These are phyloP conservation scores for Magnaporthales sp. DNA, from an alignment of 2,329 filamentous ascomycete genomes.

Conservation along the genomic window DNA sequence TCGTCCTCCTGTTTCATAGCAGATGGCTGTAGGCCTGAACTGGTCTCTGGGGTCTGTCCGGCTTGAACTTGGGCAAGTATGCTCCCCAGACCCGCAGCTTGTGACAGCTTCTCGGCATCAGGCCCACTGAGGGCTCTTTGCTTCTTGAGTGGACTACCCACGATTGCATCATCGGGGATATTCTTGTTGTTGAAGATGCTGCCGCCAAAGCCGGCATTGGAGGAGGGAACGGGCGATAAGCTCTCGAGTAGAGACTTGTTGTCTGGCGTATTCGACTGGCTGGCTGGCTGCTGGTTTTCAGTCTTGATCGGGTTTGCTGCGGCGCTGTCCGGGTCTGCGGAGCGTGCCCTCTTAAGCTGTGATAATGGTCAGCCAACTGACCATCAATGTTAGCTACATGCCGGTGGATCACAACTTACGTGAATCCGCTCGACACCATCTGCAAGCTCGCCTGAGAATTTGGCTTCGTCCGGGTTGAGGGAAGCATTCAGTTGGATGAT, in stretches of 20 bases:
- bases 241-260: constrained; percentile 11
- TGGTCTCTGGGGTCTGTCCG: not conserved
- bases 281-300: constrained; percentile 4
- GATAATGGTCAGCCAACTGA: constrained; percentile 14
- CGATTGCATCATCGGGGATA: constrained; percentile 34
- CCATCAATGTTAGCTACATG: not conserved
- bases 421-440: constrained; percentile 77
- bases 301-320: constrained; percentile 17
- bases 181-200: constrained; percentile 21
- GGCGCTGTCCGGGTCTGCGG: constrained; percentile 54
- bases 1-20: constrained; percentile 5
- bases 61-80: constrained; percentile 5
- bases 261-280: not conserved
- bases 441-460: constrained; percentile 64
- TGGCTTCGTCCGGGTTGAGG: constrained; percentile 62
- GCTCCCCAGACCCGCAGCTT: constrained; percentile 4
- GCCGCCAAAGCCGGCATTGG: not conserved
- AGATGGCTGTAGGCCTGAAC: not conserved
- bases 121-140: constrained; percentile 50
- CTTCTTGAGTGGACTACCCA: constrained; percentile 70
- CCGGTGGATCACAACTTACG: constrained; percentile 37
- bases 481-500: constrained; percentile 36
- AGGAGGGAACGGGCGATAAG: not conserved
- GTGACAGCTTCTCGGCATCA: constrained; percentile 3
- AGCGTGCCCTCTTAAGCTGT: constrained; percentile 75